Conservation (phyloP, 108 stramenopile genomes). For the Cyclotella baltica region DNA sequence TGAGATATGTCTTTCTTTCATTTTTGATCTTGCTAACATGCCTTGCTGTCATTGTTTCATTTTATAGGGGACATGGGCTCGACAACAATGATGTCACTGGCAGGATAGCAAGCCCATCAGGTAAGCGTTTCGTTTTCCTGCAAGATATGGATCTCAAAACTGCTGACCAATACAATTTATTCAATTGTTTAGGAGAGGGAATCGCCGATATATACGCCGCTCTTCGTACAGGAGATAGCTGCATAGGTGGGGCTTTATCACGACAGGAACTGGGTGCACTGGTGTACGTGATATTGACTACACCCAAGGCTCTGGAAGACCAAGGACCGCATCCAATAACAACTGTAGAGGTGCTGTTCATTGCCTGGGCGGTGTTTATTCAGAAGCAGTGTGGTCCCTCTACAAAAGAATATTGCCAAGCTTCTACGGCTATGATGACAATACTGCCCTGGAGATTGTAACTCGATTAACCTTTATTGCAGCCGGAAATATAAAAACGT, state of each 20-base stretch:
- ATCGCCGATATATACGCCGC: slow-evolving; percentile 38
- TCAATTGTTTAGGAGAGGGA: no score
- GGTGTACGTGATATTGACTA: slow-evolving; percentile 33
- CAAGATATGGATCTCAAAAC: no score
- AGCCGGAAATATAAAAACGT: slow-evolving; percentile 23
- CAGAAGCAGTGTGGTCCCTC: slow-evolving; percentile 35
- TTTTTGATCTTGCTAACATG: not conserved
- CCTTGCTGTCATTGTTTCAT: not conserved
- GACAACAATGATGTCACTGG: slow-evolving; percentile 1
- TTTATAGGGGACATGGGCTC: slow-evolving; percentile 4
- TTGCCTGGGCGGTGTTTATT: slow-evolving; percentile 20
- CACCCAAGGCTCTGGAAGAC: not conserved
- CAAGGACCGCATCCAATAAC: slow-evolving; percentile 9
- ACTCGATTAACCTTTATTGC: slow-evolving; percentile 27
- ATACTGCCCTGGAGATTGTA: slow-evolving; percentile 33
- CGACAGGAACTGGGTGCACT: not conserved
- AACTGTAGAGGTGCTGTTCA: slow-evolving; percentile 17
- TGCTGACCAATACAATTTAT: no score
- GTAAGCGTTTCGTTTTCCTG: no score
- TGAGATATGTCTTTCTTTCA: not conserved
- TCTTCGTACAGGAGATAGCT: slow-evolving; percentile 15
- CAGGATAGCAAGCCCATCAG: slow-evolving; percentile 6
- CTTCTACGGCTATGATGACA: slow-evolving; percentile 28
- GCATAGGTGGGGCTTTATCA: slow-evolving; percentile 29
- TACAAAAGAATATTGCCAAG: slow-evolving; percentile 18